Evolutionary conservation across 192 early-diverging fungal genomes (phyloP).

Genomic region (Oehlia diaphana): DNA sequence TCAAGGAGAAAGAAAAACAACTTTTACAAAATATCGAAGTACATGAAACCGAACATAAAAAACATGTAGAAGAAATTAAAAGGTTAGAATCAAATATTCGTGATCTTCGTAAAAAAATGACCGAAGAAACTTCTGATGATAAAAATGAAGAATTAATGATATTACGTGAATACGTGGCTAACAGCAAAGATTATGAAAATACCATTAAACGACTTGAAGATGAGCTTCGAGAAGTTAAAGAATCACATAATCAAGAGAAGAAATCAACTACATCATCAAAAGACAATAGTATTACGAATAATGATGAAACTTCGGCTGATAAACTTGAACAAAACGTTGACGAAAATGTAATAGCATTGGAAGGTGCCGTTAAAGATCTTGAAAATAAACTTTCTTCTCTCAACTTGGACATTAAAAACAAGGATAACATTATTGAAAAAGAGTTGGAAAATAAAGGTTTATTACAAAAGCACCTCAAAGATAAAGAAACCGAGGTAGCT

Average conservation of each 20-base stretch:
- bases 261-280: not conserved
- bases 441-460: not conserved
- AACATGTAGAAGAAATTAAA: not conserved
- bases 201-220: conserved; percentile 20
- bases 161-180: too few species aligned
- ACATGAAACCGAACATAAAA: not conserved
- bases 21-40: not conserved
- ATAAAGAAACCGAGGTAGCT: not conserved
- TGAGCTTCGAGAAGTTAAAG: conserved; percentile 20
- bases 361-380: not conserved
- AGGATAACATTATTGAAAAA: not conserved
- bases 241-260: conserved; percentile 11
- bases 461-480: conserved; percentile 8
- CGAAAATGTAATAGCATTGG: conserved; percentile 1
- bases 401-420: not conserved
- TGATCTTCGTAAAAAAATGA: not conserved
- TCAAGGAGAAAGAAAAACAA: not conserved
- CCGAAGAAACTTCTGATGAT: too few species aligned
- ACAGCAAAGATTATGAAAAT: not conserved
- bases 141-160: too few species aligned
- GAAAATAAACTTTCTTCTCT: not conserved
- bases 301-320: not conserved
- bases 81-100: not conserved
- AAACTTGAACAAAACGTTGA: conserved; percentile 8
- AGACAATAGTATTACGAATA: conserved; percentile 29